A percentile compares a stretch with the other conserved stretches of the same genome.
Evolutionary conservation across 768 basidiomycete genomes (phyloP).

Genomic region (Polyporus arcularius): DNA sequence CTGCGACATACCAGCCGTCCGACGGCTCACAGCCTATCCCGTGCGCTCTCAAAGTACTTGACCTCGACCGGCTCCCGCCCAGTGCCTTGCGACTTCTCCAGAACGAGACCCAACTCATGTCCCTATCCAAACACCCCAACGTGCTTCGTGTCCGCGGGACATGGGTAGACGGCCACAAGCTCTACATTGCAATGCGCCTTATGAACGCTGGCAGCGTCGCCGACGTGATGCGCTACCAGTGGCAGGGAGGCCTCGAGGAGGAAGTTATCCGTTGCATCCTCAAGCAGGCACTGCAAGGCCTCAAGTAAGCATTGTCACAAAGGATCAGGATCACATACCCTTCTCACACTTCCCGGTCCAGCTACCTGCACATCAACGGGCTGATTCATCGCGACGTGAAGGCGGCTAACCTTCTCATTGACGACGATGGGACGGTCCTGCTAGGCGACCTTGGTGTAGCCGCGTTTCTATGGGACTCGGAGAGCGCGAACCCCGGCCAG

Average conservation of each 20-base stretch:
- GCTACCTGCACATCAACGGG: constrained; percentile 86
- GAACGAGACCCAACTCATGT: constrained; percentile 90
- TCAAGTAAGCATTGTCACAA: constrained; percentile 53
- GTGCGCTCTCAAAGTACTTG: constrained; percentile 87
- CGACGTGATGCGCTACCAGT: constrained; percentile 82
- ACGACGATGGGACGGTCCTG: constrained; percentile 87
- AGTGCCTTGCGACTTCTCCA: constrained; percentile 72
- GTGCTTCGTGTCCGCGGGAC: constrained; percentile 89
- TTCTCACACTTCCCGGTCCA: constrained; percentile 27
- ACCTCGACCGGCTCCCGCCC: constrained; percentile 77
- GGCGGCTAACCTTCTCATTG: constrained; percentile 90
- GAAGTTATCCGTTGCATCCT: constrained; percentile 85
- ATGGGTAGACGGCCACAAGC: constrained; percentile 83
- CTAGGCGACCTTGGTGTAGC: constrained; percentile 93
- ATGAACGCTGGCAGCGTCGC: constrained; percentile 89
- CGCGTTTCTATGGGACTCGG: constrained; percentile 75
- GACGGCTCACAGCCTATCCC: constrained; percentile 44
- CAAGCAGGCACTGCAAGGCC: constrained; percentile 83
- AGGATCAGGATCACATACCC: too few species aligned
- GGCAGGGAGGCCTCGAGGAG: constrained; percentile 90
- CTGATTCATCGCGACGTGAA: constrained; percentile 95
- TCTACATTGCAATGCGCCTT: constrained; percentile 84
- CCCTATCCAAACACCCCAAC: constrained; percentile 89
- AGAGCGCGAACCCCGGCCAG: constrained; percentile 27
- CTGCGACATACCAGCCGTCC: constrained; percentile 61